Evolutionary conservation across 1,284 basidiomycete genomes (phyloP), one percentile per base, ranked within the genome.

Genomic region (Ceratobasidium sp.): DNA sequence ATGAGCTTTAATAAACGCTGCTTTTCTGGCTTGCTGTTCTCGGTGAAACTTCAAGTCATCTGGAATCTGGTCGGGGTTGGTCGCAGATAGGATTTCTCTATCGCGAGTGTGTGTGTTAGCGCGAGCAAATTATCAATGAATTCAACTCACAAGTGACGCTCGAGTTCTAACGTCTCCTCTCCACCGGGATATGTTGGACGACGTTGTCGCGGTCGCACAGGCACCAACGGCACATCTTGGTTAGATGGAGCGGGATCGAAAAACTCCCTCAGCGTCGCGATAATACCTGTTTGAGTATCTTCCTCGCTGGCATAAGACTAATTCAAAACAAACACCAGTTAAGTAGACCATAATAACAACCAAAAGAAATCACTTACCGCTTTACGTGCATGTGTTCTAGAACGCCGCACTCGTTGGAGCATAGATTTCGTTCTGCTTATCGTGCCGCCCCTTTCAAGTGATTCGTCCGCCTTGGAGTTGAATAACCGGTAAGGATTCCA

Each of bases 401-500:
- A 76, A 56, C 73, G 73, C 1, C 73, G 73, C 9, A 76, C 42
- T n/a, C 73, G 26, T 39, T 76, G 73, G 26, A 76, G 73, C 73
- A 76, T 67, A 10, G 73, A 76, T 23, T 66, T 64, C 28, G 28
- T 56, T 40, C 73, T 49, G 28, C 49, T 67, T n/a, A 76, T 33
- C 3, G 61, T 67, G n/a, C 44, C 33, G n/a, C 40, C 61, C 20
- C 61, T 46, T 78, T 92, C 91, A 6, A 94, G 91, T 71, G 90
- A 91, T 78, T 93, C 91, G 81, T 93, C 92, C n/a, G 93, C 92
- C 79, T 91, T 91, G 0, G 93, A 89, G 80, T 89, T 90, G 77
- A 96, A 86, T 89, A 93, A 94, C 23, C 93, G 90, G 85, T 99
- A 99, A 0, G 97, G 97, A 83, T 99, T 98, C 51, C 97, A 85